Conservation (phyloP, 176 grass and related monocot species). For the Coix lacrymajobi region DNA sequence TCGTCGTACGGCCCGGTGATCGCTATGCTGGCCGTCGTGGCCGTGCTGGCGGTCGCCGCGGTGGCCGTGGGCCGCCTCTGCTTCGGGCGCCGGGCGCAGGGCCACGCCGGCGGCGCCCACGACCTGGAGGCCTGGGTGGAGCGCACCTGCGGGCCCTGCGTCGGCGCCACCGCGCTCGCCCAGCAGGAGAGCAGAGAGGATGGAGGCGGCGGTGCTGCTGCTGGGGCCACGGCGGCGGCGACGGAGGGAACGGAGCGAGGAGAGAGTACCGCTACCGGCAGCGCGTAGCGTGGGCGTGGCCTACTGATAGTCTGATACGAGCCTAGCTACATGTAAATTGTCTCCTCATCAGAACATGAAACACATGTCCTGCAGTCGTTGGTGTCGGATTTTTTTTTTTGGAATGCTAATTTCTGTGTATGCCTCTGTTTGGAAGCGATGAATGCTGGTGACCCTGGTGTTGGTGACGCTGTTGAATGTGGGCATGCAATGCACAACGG, state of each 20-base stretch:
- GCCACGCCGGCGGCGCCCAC: conserved; percentile 22
- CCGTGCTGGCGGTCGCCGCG: conserved; percentile 50
- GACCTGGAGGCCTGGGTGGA: conserved; percentile 64
- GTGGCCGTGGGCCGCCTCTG: conserved; percentile 57
- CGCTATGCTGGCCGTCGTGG: conserved; percentile 53
- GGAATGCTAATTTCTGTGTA: not conserved
- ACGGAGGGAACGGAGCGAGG: not conserved
- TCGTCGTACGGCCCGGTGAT: conserved; percentile 62
- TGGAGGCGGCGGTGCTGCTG: not conserved
- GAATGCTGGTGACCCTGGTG: not conserved
- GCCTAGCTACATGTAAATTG: not conserved
- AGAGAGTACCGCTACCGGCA: not conserved
- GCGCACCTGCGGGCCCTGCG: conserved; percentile 55
- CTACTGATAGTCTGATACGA: not conserved
- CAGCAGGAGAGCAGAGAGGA: not conserved
- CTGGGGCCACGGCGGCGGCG: not conserved
- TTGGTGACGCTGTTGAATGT: not conserved
- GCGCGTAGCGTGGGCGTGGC: not conserved
- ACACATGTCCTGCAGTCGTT: not conserved
- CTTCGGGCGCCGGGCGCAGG: conserved; percentile 43
- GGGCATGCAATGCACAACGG: not conserved
- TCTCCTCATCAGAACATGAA: not conserved
- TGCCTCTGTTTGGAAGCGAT: not conserved
- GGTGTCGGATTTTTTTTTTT: not conserved
- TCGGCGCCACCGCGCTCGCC: conserved; percentile 20